Evolutionary conservation across 2,329 filamentous ascomycete species (phyloP), one percentile per base, ranked within the genome.

Genomic region (Thielaviopsis populi): DNA sequence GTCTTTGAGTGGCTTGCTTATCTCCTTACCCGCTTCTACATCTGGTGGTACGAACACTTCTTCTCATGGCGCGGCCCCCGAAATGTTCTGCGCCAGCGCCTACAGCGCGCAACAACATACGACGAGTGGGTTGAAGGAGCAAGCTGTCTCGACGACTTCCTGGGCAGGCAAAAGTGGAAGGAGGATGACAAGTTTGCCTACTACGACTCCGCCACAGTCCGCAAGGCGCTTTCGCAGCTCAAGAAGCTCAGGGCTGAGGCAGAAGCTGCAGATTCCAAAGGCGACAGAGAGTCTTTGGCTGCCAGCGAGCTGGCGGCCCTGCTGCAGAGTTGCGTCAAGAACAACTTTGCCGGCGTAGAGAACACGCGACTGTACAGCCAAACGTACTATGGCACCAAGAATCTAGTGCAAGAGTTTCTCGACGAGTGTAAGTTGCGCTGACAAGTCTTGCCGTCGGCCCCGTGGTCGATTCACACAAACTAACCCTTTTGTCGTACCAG

Each of bases 321-420:
- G 66, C 78, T 95, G 22, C 90, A 96, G 75, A 89, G 89, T 15
- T 97, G 91, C 72, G 87, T 96, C 69, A 99, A 96, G 80, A 95
- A 91, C 74, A 97, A 99, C 72, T 99, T 97, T 74, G 90, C 89
- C 19, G 94, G 94, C 0, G 86, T 96, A 15, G 94, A 99, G 74
- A 97, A 96, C 70, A 85, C 92, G 10, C 83, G 90, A 63, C 76
- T 99, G n/a, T 99, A 99, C 73, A 95, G 89, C 70, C 91, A 97
- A 75, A 95, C 92, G 2, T 99, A 99, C 72, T 96, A 91, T 69
- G 94, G 94, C 40, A 97, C 94, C n/a, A 99, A 99, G 74, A 84
- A 94, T 67, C 75, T 96, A 68, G 89, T 96, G 37, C 94, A 97
- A 74, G 85, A 86, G 63, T 97, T 92, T 71, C 78, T 96, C 54